phyloP scores from a whole-genome alignment of 805 yeast genomes.

The Crinitomyces ghanaensis region DNA sequence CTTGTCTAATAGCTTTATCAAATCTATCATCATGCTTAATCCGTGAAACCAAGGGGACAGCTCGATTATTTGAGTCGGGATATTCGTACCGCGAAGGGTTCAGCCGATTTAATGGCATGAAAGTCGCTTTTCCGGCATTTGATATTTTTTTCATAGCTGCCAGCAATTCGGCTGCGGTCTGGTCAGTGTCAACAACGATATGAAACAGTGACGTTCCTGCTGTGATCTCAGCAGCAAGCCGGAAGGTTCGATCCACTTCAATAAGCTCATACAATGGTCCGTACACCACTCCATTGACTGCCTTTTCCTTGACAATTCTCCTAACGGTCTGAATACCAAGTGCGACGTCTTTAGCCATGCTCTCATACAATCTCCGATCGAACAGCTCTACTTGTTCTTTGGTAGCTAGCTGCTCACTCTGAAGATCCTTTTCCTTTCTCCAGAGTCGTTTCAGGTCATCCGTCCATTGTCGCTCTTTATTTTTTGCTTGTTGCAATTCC shows the following conservation, averaged over 20 bases:
- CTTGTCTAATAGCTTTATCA: conserved; percentile 59
- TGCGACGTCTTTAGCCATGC: conserved; percentile 24
- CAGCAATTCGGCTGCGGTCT: conserved; percentile 70
- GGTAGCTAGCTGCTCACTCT: conserved; percentile 44
- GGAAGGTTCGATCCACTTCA: conserved; percentile 68
- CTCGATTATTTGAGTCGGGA: conserved; percentile 52
- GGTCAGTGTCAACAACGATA: conserved; percentile 80
- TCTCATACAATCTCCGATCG: conserved; percentile 50
- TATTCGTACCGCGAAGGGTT: conserved; percentile 31
- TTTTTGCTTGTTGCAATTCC: too few species aligned
- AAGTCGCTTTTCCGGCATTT: conserved; percentile 76
- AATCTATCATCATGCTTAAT: conserved; percentile 49
- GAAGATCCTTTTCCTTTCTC: conserved; percentile 64
- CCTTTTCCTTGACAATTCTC: conserved; percentile 47
- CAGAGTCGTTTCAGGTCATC: conserved; percentile 65
- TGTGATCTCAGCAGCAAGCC: conserved; percentile 75
- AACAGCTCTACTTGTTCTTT: conserved; percentile 45
- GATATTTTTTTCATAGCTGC: conserved; percentile 59
- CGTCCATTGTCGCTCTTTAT: conserved; percentile 26
- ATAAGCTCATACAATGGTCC: conserved; percentile 85
- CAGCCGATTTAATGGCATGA: conserved; percentile 77
- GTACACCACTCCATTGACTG: conserved; percentile 44
- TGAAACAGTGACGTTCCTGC: conserved; percentile 83
- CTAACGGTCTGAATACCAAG: conserved; percentile 58
- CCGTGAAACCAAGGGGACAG: conserved; percentile 69